A percentile compares a stretch with the other conserved stretches of the same genome.
Conservation (phyloP, 768 basidiomycete genomes). For the Russula compacta region DNA sequence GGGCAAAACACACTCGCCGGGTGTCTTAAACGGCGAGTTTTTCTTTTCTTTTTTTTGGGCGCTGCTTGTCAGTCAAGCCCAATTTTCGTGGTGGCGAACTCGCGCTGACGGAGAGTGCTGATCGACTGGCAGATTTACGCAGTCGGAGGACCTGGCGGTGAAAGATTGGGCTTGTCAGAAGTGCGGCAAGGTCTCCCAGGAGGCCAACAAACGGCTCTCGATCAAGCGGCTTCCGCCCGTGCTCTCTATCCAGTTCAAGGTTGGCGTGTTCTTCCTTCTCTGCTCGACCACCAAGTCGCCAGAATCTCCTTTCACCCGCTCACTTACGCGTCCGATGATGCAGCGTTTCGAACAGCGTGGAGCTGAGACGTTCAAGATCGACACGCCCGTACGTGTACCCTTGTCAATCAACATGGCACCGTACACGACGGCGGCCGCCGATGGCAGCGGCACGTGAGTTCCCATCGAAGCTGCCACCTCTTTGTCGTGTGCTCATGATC, state of each 20-base stretch:
- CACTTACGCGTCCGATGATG: not conserved
- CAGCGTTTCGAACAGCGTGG: slow-evolving; percentile 80
- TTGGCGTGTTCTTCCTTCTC: slow-evolving; percentile 23
- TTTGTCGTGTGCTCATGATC: not conserved
- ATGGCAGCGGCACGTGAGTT: slow-evolving; percentile 28
- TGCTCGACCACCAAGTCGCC: no score
- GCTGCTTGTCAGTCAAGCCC: slow-evolving; percentile 5
- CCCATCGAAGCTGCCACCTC: not conserved
- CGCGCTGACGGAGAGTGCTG: not conserved
- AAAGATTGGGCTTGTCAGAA: slow-evolving; percentile 81
- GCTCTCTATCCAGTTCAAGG: slow-evolving; percentile 93
- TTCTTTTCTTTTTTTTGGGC: not conserved
- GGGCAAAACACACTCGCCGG: slow-evolving; percentile 57
- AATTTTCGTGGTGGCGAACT: not conserved
- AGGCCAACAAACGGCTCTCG: slow-evolving; percentile 77
- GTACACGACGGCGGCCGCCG: slow-evolving; percentile 61
- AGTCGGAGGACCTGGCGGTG: slow-evolving; percentile 70
- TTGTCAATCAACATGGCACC: slow-evolving; percentile 81
- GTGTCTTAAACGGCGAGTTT: slow-evolving; percentile 58
- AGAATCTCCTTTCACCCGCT: not conserved
- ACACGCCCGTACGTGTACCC: slow-evolving; percentile 74
- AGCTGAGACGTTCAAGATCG: slow-evolving; percentile 69
- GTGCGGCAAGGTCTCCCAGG: slow-evolving; percentile 68
- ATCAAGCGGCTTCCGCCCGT: slow-evolving; percentile 83
- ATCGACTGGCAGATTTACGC: slow-evolving; percentile 53